These are phyloP conservation scores for Plantago coronopus DNA, from an alignment of 305 asterid genomes.

Conservation along the genomic window DNA sequence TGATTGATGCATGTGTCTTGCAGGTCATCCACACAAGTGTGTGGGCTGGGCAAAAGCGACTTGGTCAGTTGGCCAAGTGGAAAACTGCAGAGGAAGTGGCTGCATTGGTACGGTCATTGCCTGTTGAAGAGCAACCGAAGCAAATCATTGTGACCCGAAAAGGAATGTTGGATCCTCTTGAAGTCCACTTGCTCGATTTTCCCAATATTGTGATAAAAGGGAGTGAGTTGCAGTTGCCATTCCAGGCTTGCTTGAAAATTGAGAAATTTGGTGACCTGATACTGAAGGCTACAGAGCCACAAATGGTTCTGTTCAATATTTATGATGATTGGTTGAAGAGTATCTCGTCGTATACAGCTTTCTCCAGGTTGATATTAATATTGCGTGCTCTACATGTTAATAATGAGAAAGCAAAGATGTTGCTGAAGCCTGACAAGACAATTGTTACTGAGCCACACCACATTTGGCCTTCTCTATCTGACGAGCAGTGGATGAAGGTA, in stretches of 20 bases:
- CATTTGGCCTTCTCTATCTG: conserved; percentile 94
- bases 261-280: conserved; percentile 99
- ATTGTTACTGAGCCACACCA: conserved; percentile 92
- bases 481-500: conserved; percentile 99
- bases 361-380: conserved; percentile 90
- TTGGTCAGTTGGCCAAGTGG: conserved; percentile 99
- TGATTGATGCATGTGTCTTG: conserved; percentile 9
- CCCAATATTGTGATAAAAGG: conserved; percentile 98
- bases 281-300: conserved; percentile 97
- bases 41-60: conserved; percentile 99
- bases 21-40: conserved; percentile 99
- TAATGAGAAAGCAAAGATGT: conserved; percentile 97
- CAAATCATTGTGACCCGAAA: conserved; percentile 97
- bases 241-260: conserved; percentile 98
- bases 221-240: conserved; percentile 96
- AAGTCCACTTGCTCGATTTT: conserved; percentile 97
- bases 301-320: conserved; percentile 96
- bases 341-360: conserved; percentile 94
- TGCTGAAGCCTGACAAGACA: conserved; percentile 98
- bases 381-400: conserved; percentile 96
- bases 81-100: conserved; percentile 99
- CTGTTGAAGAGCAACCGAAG: conserved; percentile 98
- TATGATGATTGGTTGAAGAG: conserved; percentile 99
- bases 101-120: conserved; percentile 93
- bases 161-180: conserved; percentile 98